phyloP scores from a whole-genome alignment of 1,139 yeast genomes.

The Geotrichum cucujoidarum region DNA sequence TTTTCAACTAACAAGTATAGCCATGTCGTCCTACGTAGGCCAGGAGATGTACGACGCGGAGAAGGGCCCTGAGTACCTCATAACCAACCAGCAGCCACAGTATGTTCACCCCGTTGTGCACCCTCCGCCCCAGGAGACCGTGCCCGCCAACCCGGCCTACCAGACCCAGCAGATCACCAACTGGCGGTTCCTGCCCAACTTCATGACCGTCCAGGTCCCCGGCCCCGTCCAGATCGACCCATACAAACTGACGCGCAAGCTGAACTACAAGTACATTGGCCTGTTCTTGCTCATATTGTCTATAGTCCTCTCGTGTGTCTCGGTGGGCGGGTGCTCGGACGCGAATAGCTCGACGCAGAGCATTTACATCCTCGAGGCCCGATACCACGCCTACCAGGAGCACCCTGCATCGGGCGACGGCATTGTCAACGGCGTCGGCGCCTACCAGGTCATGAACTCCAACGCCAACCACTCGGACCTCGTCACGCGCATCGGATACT shows the following conservation, averaged over 20 bases:
- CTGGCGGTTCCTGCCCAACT: slow-evolving; percentile 7
- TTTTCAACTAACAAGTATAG: not conserved
- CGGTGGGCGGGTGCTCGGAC: slow-evolving; percentile 28
- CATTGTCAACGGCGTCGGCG: slow-evolving; percentile 26
- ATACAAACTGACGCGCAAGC: slow-evolving; percentile 13
- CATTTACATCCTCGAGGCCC: slow-evolving; percentile 26
- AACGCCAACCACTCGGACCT: slow-evolving; percentile 21
- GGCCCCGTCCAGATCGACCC: slow-evolving; percentile 12
- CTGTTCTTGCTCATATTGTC: slow-evolving; percentile 24
- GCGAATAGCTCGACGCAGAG: slow-evolving; percentile 22
- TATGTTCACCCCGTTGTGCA: too few species aligned
- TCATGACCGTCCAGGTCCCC: slow-evolving; percentile 8
- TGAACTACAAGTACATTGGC: slow-evolving; percentile 25
- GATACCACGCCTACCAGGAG: slow-evolving; percentile 24
- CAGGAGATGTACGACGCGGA: slow-evolving; percentile 1
- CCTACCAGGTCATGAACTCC: slow-evolving; percentile 19
- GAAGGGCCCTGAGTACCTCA: slow-evolving; percentile 1
- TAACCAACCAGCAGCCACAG: too few species aligned
- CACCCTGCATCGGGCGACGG: slow-evolving; percentile 18
- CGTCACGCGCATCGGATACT: slow-evolving; percentile 28
- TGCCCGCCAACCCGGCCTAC: not conserved
- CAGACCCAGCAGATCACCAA: not conserved
- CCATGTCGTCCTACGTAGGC: not conserved
- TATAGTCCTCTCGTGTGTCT: slow-evolving; percentile 25
- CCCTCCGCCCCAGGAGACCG: not conserved